Percentiles rank a stretch among this genome's conserved stretches.
phyloP scores from a whole-genome alignment of 1,284 basidiomycete genomes.

The Athelia psychrophila region DNA sequence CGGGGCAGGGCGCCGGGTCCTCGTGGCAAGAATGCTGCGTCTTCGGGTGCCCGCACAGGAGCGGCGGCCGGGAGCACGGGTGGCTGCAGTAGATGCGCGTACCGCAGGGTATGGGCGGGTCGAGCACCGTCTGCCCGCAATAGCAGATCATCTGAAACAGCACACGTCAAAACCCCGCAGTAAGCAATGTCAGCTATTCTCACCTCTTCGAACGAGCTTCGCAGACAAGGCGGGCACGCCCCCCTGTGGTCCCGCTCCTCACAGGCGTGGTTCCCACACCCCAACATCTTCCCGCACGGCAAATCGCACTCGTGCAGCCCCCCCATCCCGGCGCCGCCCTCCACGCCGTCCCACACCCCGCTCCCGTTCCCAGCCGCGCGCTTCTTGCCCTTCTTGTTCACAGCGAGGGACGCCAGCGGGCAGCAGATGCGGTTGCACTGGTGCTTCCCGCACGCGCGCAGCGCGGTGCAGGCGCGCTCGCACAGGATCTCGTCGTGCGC shows the following conservation, averaged over 20 bases:
- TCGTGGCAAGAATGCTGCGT: constrained; percentile 82
- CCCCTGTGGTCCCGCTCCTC: constrained; percentile 80
- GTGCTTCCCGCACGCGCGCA: constrained; percentile 80
- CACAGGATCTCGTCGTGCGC: constrained; percentile 64
- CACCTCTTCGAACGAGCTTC: constrained; percentile 89
- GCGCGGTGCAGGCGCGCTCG: constrained; percentile 69
- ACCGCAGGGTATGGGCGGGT: constrained; percentile 77
- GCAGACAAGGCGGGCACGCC: constrained; percentile 76
- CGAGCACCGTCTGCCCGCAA: constrained; percentile 71
- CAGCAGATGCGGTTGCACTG: constrained; percentile 84
- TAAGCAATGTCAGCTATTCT: no score
- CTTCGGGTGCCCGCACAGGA: constrained; percentile 78
- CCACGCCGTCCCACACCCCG: constrained; percentile 11
- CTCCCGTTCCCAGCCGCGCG: constrained; percentile 31
- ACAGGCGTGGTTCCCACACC: constrained; percentile 77
- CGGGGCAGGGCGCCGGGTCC: constrained; percentile 64
- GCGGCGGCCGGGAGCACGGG: constrained; percentile 72
- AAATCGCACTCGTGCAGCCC: constrained; percentile 80
- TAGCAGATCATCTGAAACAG: constrained; percentile 80
- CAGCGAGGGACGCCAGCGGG: constrained; percentile 69
- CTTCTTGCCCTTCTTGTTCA: constrained; percentile 64
- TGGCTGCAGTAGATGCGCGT: constrained; percentile 74
- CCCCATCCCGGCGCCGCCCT: constrained; percentile 49
- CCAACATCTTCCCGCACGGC: constrained; percentile 68
- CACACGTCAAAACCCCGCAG: no score